Evolutionary conservation across 176 grass and related monocot species (phyloP).

Genomic region (Pharus latifolius): DNA sequence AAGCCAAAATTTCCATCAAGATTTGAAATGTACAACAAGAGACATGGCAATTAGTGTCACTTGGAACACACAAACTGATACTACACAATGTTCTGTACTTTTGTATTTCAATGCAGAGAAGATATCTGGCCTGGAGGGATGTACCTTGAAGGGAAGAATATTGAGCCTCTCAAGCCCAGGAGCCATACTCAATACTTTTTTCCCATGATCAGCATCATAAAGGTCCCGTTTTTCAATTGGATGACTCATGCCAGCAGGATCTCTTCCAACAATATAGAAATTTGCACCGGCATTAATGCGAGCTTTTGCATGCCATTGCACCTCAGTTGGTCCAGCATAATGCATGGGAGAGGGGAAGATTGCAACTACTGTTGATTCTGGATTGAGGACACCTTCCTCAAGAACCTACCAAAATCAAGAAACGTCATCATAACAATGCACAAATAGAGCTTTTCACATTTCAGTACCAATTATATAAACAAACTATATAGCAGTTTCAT

Average conservation of each 20-base stretch:
- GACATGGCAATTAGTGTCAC: neutral
- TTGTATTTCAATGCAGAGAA: neutral
- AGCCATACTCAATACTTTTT: slow-evolving; percentile 93
- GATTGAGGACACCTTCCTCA: slow-evolving; percentile 93
- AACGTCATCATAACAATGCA: neutral
- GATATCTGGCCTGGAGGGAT: neutral
- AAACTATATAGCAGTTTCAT: neutral
- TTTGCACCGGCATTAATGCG: slow-evolving; percentile 96
- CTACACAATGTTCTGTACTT: neutral
- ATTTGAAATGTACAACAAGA: neutral
- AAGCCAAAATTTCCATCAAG: neutral
- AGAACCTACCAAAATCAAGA: slow-evolving; percentile 52
- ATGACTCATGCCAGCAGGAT: slow-evolving; percentile 91
- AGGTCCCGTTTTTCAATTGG: slow-evolving; percentile 78
- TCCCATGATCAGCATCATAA: slow-evolving; percentile 96
- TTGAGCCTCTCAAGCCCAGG: slow-evolving; percentile 93
- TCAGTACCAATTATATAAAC: neutral
- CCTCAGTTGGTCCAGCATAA: slow-evolving; percentile 93
- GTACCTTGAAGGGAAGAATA: slow-evolving; percentile 97
- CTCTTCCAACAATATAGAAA: slow-evolving; percentile 98
- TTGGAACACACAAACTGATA: neutral
- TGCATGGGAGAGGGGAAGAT: slow-evolving; percentile 99
- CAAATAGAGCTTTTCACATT: neutral
- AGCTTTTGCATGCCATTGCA: slow-evolving; percentile 98
- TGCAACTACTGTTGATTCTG: slow-evolving; percentile 88